Evolutionary conservation across 345 rosid genomes (phyloP).

Genomic region (Aethionema arabicum): DNA sequence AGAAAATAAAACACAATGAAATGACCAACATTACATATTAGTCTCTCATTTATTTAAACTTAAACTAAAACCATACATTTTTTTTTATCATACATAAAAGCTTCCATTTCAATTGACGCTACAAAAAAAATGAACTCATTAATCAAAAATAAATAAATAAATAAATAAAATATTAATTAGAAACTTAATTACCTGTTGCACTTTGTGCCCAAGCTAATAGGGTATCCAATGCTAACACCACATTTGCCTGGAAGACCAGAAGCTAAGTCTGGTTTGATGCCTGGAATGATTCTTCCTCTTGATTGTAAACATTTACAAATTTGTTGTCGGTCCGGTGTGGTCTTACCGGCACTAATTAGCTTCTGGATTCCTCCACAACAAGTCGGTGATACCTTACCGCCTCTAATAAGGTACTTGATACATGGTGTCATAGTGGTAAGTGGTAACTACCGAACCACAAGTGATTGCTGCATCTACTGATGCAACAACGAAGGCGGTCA

Average conservation of each 20-base stretch:
- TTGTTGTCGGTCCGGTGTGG: slow-evolving; percentile 48
- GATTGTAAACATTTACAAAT: slow-evolving; percentile 49
- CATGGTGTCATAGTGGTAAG: slow-evolving; percentile 37
- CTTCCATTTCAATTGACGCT: slow-evolving; percentile 16
- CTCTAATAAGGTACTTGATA: slow-evolving; percentile 27
- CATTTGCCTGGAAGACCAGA: slow-evolving; percentile 44
- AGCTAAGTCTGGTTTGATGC: slow-evolving; percentile 25
- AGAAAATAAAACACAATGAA: neutral
- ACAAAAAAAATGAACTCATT: neutral
- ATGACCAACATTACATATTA: neutral
- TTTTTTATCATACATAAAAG: neutral
- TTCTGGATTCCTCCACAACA: slow-evolving; percentile 47
- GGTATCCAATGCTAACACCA: slow-evolving; percentile 48
- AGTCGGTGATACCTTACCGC: neutral
- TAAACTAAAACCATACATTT: slow-evolving; percentile 19
- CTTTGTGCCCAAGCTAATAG: slow-evolving; percentile 46
- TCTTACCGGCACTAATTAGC: slow-evolving; percentile 37
- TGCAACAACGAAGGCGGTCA: slow-evolving; percentile 8
- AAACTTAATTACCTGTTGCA: slow-evolving; percentile 43
- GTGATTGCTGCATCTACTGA: slow-evolving; percentile 33
- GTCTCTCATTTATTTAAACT: slow-evolving; percentile 22
- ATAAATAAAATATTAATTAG: neutral
- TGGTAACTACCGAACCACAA: slow-evolving; percentile 37
- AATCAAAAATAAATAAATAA: no score
- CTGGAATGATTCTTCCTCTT: neutral